Conservation (phyloP, 2,329 filamentous ascomycete species). For the Ceratocystis cubensis region DNA sequence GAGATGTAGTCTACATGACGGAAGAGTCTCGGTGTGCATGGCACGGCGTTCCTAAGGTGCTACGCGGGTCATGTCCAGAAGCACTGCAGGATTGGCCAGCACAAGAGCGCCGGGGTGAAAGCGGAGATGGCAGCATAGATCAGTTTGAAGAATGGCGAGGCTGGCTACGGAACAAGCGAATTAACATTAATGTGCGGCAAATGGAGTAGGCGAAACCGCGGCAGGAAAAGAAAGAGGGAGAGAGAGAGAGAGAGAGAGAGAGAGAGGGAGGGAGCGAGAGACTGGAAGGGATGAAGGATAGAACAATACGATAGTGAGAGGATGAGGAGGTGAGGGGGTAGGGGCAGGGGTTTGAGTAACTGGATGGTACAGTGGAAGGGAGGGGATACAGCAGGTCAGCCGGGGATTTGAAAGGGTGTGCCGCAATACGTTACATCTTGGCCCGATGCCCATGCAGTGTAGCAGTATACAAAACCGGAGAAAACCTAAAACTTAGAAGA, state of each 20-base stretch:
- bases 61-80: constrained; percentile 64
- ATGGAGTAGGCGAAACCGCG: constrained; percentile 47
- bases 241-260: not conserved
- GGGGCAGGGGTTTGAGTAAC: not conserved
- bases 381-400: not conserved
- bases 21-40: constrained; percentile 73
- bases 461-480: not conserved
- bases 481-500: not conserved
- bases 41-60: constrained; percentile 86
- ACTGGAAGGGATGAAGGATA: not conserved
- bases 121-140: constrained; percentile 24
- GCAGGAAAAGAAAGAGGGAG: too few relatives aligned
- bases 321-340: not conserved
- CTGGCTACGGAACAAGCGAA: constrained; percentile 78
- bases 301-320: constrained; percentile 29
- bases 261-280: not conserved
- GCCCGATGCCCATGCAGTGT: constrained; percentile 1
- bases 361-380: not conserved
- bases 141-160: constrained; percentile 59
- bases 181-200: constrained; percentile 88
- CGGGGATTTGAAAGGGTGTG: not conserved
- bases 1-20: constrained; percentile 85
- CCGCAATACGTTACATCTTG: not conserved
- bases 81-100: constrained; percentile 66
- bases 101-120: constrained; percentile 22